phyloP scores from a whole-genome alignment of 768 basidiomycete species.

The Ephemerocybe angulata region DNA sequence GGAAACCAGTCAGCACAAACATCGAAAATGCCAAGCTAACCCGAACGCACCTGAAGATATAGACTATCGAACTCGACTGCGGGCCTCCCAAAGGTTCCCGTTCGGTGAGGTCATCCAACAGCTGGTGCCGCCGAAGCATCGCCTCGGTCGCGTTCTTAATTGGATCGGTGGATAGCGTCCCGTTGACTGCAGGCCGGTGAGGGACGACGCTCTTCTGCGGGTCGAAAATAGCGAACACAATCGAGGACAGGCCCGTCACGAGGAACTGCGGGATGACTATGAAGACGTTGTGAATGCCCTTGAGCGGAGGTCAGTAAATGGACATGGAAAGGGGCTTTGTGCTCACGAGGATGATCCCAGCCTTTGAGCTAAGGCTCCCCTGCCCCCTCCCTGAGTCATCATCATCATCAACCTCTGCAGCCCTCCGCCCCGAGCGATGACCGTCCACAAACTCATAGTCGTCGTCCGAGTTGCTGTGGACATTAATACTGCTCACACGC shows the following conservation, averaged over 20 bases:
- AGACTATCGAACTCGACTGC: constrained; percentile 66
- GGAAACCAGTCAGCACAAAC: not conserved
- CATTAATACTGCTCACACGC: constrained; percentile 45
- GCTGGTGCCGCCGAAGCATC: not conserved
- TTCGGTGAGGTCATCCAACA: constrained; percentile 5
- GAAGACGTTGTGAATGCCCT: constrained; percentile 96
- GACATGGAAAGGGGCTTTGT: no score
- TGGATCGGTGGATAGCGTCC: constrained; percentile 4
- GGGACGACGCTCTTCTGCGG: constrained; percentile 47
- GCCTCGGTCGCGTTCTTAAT: constrained; percentile 6
- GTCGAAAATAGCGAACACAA: constrained; percentile 86
- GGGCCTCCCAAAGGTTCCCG: constrained; percentile 17
- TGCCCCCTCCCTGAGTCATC: not conserved
- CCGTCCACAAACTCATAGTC: constrained; percentile 26
- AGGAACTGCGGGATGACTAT: constrained; percentile 94
- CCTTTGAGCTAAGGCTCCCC: constrained; percentile 66
- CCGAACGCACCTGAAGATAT: constrained; percentile 68
- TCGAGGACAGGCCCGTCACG: constrained; percentile 78
- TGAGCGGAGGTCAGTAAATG: constrained; percentile 3
- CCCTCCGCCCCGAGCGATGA: constrained; percentile 1
- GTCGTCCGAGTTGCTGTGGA: constrained; percentile 28
- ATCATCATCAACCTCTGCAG: constrained; percentile 5
- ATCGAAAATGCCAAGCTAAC: not conserved
- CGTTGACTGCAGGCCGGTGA: constrained; percentile 20
- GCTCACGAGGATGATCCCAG: constrained; percentile 82